Base-by-base conservation (phyloP, 495 filamentous ascomycete genomes). In the Penicillium paxilli region DNA sequence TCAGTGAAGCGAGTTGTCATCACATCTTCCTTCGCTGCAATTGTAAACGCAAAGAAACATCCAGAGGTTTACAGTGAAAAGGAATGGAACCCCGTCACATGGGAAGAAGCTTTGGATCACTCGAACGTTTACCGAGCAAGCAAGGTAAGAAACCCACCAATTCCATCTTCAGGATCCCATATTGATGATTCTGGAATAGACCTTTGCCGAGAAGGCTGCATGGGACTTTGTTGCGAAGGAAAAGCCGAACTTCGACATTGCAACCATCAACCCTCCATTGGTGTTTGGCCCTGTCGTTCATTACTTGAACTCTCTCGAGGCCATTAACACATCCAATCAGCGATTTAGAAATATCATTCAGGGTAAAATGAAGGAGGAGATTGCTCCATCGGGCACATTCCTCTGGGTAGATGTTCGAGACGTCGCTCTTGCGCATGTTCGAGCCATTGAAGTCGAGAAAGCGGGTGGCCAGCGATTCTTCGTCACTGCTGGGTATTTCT, bases 1-100 rank as follows among this genome's bases (percentile, higher is more conserved):
- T 69, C 72, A 0, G 91, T 96, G 33, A 92, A 90, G 71, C 79
- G 86, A 49, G 88, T 96, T 10, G 86, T 92, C 44, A 81, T 96
- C 58, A 96, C 92, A 1, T 89, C 85, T 24, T 94, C 89, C 14
- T 96, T 93, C 69, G 92, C 92, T 7, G 77, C 89, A 17, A 87
- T 95, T 53, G 42, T 89, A 40, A 70, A 88, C 48, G 59, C 52
- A 12, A 69, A 68, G n/a, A 64, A 69, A 30, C 73, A 77, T 54
- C 74, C 76, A 0, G 77, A 76, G 41, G 76, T 75, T 14, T 95
- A 91, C 66, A 77, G 75, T 49, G 91, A 95, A 64, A 71, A 74
- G 17, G 84, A 86, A 42, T 98, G 92, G 92, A 94, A 94, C 71
- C 90, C 91, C 0, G 80, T 90, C 4, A 93, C 90, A 5, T 71